Conservation (phyloP, 805 yeast species). For the Candida corydali region DNA sequence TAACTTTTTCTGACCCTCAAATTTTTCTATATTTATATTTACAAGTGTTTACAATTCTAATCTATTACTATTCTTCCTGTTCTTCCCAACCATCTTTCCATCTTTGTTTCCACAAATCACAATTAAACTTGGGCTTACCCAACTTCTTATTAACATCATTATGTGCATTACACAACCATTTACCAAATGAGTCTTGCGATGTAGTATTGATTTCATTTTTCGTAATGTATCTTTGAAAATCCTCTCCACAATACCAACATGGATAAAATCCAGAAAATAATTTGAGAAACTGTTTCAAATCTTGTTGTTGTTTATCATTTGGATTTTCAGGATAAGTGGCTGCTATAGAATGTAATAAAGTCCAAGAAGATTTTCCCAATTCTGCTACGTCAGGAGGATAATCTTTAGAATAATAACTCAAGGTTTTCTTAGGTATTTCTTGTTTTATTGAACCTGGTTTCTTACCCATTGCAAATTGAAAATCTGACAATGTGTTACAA, state of each 20-base stretch:
- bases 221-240: constrained; percentile 61
- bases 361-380: constrained; percentile 89
- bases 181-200: constrained; percentile 75
- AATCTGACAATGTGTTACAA: constrained; percentile 79
- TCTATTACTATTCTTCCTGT: constrained; percentile 8
- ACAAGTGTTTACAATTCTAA: neutral
- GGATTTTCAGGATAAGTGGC: constrained; percentile 83
- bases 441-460: constrained; percentile 4
- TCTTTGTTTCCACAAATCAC: constrained; percentile 85
- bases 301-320: constrained; percentile 54
- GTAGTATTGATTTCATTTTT: constrained; percentile 52
- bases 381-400: constrained; percentile 85
- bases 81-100: constrained; percentile 97
- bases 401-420: constrained; percentile 35
- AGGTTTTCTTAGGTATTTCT: neutral
- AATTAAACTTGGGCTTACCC: constrained; percentile 83
- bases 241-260: constrained; percentile 90
- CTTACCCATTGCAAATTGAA: constrained; percentile 52
- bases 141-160: constrained; percentile 85
- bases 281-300: constrained; percentile 64
- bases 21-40: neutral
- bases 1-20: neutral
- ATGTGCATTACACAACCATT: constrained; percentile 94
- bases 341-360: constrained; percentile 83
- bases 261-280: constrained; percentile 83